Percentiles rank a stretch among this genome's conserved stretches.
phyloP scores from a whole-genome alignment of 208 protist species.

The Acanthamoeba triangularis region DNA sequence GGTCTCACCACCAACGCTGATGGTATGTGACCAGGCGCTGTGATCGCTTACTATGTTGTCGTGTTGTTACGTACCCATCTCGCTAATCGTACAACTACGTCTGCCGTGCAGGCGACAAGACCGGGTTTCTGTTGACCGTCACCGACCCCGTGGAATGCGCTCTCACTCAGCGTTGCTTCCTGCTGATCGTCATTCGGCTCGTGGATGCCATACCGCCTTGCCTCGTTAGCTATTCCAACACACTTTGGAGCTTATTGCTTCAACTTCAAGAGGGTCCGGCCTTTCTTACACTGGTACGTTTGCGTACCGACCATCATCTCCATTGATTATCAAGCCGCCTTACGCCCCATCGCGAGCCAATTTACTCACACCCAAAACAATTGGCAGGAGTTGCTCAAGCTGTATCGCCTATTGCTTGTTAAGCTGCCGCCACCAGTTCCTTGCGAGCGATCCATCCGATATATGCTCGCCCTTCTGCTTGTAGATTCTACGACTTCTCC shows the following conservation, averaged over 20 bases:
- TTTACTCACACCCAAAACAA: background rate
- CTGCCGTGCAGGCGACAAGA: background rate
- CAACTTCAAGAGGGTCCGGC: background rate
- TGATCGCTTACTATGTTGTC: background rate
- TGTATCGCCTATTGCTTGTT: background rate
- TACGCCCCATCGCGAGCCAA: no score
- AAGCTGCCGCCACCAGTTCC: conserved; percentile 16
- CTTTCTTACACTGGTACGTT: conserved; percentile 35
- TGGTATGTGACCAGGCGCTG: background rate
- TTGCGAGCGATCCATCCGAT: conserved; percentile 43
- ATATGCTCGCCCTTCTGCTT: background rate
- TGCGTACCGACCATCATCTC: background rate
- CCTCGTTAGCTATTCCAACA: background rate
- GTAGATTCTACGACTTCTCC: background rate
- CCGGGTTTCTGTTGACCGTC: background rate
- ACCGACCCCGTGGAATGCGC: background rate
- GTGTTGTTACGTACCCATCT: background rate
- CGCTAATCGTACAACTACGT: background rate
- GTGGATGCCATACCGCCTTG: conserved; percentile 4
- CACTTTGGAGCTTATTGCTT: background rate
- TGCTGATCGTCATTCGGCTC: conserved; percentile 12
- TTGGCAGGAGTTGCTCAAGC: conserved; percentile 38
- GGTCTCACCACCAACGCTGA: background rate
- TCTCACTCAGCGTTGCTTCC: conserved; percentile 35
- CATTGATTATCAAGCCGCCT: no score